Base-by-base conservation (phyloP, 306 rosid genomes). In the Cicer bijugum region DNA sequence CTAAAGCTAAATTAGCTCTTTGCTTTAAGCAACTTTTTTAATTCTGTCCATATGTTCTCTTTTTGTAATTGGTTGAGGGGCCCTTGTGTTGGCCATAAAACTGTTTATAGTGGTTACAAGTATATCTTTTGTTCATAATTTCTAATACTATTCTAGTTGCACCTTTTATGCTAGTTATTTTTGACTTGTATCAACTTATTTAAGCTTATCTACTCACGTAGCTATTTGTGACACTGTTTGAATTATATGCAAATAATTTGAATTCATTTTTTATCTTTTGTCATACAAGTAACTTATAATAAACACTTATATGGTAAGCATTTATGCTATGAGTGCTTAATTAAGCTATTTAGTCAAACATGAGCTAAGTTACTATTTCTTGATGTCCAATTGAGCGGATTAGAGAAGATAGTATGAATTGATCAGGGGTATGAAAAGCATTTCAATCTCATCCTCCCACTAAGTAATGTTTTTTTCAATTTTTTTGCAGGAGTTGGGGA, bases 401-500 rank as follows among this genome's bases (percentile, higher is more conserved):
- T 45, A 37, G 55, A 43, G 12, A 40, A 43, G 33, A 40, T 35
- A 20, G 46, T 48, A 59, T 11, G 45, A 15, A 75, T 5, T 67
- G 10, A n/a, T 77, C n/a, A 8, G 46, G 46, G 33, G 0, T 35
- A 8, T 47, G 68, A 20, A 58, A 66, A 75, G 58, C 52, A 46
- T 12, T 51, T 38, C 46, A 79, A 46, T 39, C 48, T 39, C 19
- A 71, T 39, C 43, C 74, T 43, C 28, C 17, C 37, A 53, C 83
- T 65, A 60, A 51, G 62, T 72, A 71, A 74, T 48, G 44, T 19
- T 53, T 69, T 61, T 19, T 72, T 64, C 51, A 78, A 72, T 37
- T 17, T 12, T 73, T 69, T 59, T 57, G 78, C 86, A 94, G 98
- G 99, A 91, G 96, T 65, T 94, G 99, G 99, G 99, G 97, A 81